Conservation (phyloP, 352 stramenopile species). For the Globisporangium barbulae region DNA sequence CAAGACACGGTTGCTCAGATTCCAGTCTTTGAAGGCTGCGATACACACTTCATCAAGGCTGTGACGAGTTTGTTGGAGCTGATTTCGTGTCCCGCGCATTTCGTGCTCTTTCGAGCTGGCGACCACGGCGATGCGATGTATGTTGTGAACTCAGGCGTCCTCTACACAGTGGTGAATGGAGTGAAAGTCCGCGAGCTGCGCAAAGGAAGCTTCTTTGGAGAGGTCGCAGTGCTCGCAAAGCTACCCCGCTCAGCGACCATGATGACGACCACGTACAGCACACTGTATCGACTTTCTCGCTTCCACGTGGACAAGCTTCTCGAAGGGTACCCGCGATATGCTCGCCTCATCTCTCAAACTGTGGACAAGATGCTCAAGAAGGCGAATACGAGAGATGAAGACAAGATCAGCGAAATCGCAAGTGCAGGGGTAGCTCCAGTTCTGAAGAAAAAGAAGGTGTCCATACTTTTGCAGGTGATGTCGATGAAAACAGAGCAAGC, state of each 20-base stretch:
- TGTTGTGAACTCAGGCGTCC: slow-evolving; percentile 57
- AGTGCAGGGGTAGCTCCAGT: not conserved
- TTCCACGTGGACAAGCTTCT: slow-evolving; percentile 51
- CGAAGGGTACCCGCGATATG: slow-evolving; percentile 47
- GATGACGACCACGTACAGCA: slow-evolving; percentile 63
- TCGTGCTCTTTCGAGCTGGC: slow-evolving; percentile 49
- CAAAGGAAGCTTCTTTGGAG: slow-evolving; percentile 65
- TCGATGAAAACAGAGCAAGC: slow-evolving; percentile 9
- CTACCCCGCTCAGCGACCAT: slow-evolving; percentile 58
- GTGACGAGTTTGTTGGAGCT: slow-evolving; percentile 55
- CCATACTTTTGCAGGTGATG: slow-evolving; percentile 11
- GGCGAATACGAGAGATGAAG: slow-evolving; percentile 19
- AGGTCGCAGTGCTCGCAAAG: slow-evolving; percentile 62
- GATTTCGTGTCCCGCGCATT: slow-evolving; percentile 47
- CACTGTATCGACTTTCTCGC: slow-evolving; percentile 50
- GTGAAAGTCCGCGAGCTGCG: slow-evolving; percentile 67
- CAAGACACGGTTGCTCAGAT: slow-evolving; percentile 46
- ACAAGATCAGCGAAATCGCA: slow-evolving; percentile 14
- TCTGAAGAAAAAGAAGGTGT: slow-evolving; percentile 3
- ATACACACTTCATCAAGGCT: slow-evolving; percentile 54
- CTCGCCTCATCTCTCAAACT: slow-evolving; percentile 37
- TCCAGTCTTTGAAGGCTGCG: slow-evolving; percentile 58
- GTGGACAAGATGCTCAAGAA: slow-evolving; percentile 39
- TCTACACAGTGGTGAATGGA: slow-evolving; percentile 55
- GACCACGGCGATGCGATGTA: slow-evolving; percentile 76